Conservation (phyloP, 2,329 filamentous ascomycete genomes). For the Botrytis pseudocinerea region DNA sequence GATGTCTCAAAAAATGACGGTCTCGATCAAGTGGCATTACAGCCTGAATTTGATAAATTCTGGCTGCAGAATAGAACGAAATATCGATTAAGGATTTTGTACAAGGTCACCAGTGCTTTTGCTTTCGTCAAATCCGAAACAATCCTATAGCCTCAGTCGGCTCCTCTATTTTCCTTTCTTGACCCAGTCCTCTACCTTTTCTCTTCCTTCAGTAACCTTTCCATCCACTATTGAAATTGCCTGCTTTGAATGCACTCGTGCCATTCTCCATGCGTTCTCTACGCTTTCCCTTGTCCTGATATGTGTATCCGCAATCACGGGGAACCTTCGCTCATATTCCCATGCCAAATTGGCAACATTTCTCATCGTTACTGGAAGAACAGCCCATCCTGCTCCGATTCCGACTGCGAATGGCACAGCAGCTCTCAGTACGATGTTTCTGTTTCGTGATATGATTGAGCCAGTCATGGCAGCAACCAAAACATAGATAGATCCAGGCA, state of each 20-base stretch:
- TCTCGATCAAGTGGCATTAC: background rate
- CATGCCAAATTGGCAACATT: slow-evolving; percentile 86
- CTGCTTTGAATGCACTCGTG: slow-evolving; percentile 71
- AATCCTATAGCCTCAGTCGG: background rate
- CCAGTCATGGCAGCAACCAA: slow-evolving; percentile 94
- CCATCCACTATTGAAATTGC: slow-evolving; percentile 74
- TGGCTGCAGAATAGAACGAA: background rate
- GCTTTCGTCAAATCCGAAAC: background rate
- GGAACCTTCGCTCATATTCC: slow-evolving; percentile 90
- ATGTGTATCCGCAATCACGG: slow-evolving; percentile 80
- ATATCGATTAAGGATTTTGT: slow-evolving; percentile 10
- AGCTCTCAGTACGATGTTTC: slow-evolving; percentile 78
- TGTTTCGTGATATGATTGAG: slow-evolving; percentile 84
- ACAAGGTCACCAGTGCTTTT: background rate
- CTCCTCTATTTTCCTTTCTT: slow-evolving; percentile 64
- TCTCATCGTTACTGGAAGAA: slow-evolving; percentile 84
- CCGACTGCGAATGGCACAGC: slow-evolving; percentile 77
- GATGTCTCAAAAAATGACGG: background rate
- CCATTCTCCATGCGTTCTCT: slow-evolving; percentile 69
- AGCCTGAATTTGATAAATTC: background rate
- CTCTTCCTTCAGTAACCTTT: slow-evolving; percentile 73
- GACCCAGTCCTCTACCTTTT: slow-evolving; percentile 84
- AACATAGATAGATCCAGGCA: slow-evolving; percentile 89
- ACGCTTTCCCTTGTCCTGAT: slow-evolving; percentile 68
- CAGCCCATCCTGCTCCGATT: slow-evolving; percentile 76